These are phyloP conservation scores for Trichoderma sp. DNA, from an alignment of 2,329 filamentous ascomycete species.

Conservation along the genomic window DNA sequence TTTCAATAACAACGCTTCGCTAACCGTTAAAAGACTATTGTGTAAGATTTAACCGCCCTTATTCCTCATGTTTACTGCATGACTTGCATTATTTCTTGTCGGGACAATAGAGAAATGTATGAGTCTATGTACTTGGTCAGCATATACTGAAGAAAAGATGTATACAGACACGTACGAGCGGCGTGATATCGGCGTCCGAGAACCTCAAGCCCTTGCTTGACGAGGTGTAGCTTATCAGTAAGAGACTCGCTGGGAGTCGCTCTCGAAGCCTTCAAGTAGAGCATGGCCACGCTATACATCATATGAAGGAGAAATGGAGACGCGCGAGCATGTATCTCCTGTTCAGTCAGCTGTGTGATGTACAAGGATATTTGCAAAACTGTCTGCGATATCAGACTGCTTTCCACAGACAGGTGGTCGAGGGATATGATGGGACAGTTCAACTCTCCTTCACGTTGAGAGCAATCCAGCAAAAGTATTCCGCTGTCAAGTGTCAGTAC, in stretches of 20 bases:
- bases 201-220: slow-evolving; percentile 4
- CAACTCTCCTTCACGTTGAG: neutral
- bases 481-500: neutral
- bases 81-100: slow-evolving; percentile 18
- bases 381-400: neutral
- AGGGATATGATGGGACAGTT: neutral
- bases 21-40: neutral
- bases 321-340: neutral
- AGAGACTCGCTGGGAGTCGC: neutral
- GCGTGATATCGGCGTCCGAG: slow-evolving; percentile 13
- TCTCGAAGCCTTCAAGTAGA: slow-evolving; percentile 7
- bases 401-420: slow-evolving; percentile 16
- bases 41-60: neutral
- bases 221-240: neutral
- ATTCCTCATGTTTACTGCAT: neutral
- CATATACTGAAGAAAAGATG: neutral
- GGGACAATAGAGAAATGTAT: slow-evolving; percentile 17
- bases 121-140: neutral
- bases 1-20: neutral
- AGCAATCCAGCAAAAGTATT: slow-evolving; percentile 11
- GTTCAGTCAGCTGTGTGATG: neutral
- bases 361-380: slow-evolving; percentile 5
- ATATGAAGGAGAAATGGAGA: slow-evolving; percentile 22
- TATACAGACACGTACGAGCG: slow-evolving; percentile 1
- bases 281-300: slow-evolving; percentile 4